A percentile compares a stretch with the other conserved stretches of the same genome.
Evolutionary conservation across 176 grass and related monocot genomes (phyloP).

Genomic region (Dendrocalamus sinicus): DNA sequence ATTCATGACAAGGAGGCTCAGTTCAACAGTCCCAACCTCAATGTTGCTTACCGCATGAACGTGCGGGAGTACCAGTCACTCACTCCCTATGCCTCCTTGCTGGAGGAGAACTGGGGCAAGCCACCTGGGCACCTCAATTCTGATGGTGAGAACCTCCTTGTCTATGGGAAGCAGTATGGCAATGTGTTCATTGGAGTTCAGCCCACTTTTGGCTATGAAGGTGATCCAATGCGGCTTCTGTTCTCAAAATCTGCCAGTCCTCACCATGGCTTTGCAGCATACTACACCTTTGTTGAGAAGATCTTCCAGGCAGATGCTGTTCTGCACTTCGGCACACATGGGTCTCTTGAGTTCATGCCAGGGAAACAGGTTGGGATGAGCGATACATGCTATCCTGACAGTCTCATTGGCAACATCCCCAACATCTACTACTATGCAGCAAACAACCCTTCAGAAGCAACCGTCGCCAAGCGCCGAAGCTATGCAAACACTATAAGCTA

Average conservation of each 20-base stretch:
- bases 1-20: constrained; percentile 99
- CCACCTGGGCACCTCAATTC: constrained; percentile 94
- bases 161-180: constrained; percentile 96
- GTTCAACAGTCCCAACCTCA: constrained; percentile 97
- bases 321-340: constrained; percentile 94
- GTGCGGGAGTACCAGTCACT: constrained; percentile 82
- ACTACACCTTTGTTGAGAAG: constrained; percentile 97
- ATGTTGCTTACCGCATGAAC: constrained; percentile 89
- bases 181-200: constrained; percentile 98
- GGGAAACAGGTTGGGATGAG: constrained; percentile 99
- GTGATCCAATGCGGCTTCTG: constrained; percentile 95
- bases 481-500: constrained; percentile 99
- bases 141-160: constrained; percentile 86
- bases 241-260: constrained; percentile 96
- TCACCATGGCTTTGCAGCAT: constrained; percentile 95
- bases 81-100: constrained; percentile 75
- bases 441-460: constrained; percentile 99
- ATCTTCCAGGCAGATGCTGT: constrained; percentile 97
- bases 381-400: constrained; percentile 92
- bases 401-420: constrained; percentile 96
- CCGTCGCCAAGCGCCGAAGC: constrained; percentile 91
- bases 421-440: constrained; percentile 99
- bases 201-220: constrained; percentile 96
- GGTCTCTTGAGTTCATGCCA: constrained; percentile 96
- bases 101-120: constrained; percentile 99